Conservation (phyloP, 768 basidiomycete species). For the Cystofilobasidium capitatum region DNA sequence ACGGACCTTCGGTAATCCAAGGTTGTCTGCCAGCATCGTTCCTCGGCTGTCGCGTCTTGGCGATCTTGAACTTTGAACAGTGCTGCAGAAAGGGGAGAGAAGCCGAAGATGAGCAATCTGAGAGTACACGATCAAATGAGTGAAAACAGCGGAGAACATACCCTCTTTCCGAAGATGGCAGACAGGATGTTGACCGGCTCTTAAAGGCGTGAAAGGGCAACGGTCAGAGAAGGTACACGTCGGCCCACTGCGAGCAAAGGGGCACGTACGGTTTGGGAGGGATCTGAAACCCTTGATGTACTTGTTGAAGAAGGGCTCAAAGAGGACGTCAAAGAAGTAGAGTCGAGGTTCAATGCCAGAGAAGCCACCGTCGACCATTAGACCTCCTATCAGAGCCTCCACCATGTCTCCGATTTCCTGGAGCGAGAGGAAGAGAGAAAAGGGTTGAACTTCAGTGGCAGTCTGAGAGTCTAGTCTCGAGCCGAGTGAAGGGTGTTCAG, state of each 20-base stretch:
- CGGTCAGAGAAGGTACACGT: no score
- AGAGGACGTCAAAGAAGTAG: conserved; percentile 55
- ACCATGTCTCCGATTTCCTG: conserved; percentile 70
- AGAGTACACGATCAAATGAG: neutral
- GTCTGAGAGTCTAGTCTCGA: neutral
- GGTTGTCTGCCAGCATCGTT: neutral
- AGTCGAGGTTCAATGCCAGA: conserved; percentile 51
- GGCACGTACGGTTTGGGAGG: conserved; percentile 5
- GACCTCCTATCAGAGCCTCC: conserved; percentile 67
- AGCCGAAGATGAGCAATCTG: neutral
- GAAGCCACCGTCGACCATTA: conserved; percentile 68
- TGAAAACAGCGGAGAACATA: neutral
- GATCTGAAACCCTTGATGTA: conserved; percentile 45
- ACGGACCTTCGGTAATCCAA: neutral
- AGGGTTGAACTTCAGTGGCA: neutral
- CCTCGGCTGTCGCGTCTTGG: conserved; percentile 38
- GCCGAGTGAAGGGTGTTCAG: no score
- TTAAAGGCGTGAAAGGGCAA: conserved; percentile 30
- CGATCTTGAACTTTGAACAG: conserved; percentile 56
- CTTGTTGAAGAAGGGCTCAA: conserved; percentile 69
- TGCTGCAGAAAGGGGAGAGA: conserved; percentile 29
- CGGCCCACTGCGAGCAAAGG: neutral
- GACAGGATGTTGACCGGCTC: conserved; percentile 69
- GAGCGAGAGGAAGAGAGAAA: neutral
- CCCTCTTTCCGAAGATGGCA: conserved; percentile 61